Percentiles rank a stretch among this genome's conserved stretches.
Conservation (phyloP, 2,329 filamentous ascomycete species). For the Pezicula neosporulosa region DNA sequence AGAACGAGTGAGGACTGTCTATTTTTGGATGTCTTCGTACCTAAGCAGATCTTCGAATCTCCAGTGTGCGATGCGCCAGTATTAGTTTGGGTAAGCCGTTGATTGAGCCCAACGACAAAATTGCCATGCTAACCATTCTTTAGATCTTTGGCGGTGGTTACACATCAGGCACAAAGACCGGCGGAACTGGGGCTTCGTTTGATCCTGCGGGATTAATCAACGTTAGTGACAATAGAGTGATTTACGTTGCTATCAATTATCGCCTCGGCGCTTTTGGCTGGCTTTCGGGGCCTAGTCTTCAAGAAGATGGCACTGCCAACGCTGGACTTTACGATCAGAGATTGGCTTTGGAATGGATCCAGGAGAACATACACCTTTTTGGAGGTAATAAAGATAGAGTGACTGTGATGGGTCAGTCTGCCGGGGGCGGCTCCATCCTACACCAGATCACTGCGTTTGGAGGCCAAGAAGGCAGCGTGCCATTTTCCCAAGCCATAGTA, state of each 20-base stretch:
- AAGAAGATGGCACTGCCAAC: slow-evolving; percentile 39
- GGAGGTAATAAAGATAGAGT: slow-evolving; percentile 45
- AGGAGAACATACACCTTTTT: slow-evolving; percentile 47
- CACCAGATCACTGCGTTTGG: slow-evolving; percentile 49
- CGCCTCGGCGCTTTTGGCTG: slow-evolving; percentile 34
- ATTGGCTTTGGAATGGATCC: slow-evolving; percentile 51
- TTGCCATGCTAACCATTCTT: slow-evolving; percentile 27
- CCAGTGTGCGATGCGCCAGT: background rate
- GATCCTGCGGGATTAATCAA: slow-evolving; percentile 26
- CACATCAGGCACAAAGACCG: slow-evolving; percentile 34
- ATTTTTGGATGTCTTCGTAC: slow-evolving; percentile 43
- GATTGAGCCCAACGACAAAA: background rate
- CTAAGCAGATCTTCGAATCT: slow-evolving; percentile 29
- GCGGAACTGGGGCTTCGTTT: slow-evolving; percentile 31
- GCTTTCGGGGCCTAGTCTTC: slow-evolving; percentile 39
- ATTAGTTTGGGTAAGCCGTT: background rate
- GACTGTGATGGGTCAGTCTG: slow-evolving; percentile 44
- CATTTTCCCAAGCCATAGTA: slow-evolving; percentile 34
- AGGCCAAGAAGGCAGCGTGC: slow-evolving; percentile 26
- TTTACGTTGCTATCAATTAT: slow-evolving; percentile 31
- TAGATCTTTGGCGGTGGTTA: slow-evolving; percentile 49
- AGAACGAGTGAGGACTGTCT: slow-evolving; percentile 39
- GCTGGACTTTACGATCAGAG: slow-evolving; percentile 48
- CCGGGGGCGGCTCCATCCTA: slow-evolving; percentile 46
- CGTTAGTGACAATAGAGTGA: slow-evolving; percentile 29